Conservation (phyloP, 2,329 filamentous ascomycete species). For the Cytospora piceicola region DNA sequence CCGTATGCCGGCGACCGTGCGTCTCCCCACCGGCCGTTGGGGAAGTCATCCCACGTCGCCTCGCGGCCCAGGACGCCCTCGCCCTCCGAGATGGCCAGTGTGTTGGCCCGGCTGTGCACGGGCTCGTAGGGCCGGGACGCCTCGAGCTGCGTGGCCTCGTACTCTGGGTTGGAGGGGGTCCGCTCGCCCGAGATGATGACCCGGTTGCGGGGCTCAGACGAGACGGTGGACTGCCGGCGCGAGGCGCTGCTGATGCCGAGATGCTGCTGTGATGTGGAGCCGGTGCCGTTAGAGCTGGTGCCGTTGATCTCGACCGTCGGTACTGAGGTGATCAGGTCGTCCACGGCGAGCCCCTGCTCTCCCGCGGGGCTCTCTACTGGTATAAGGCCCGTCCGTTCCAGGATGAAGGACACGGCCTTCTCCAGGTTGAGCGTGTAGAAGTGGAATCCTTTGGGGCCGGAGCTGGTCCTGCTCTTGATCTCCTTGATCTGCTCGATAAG, state of each 20-base stretch:
- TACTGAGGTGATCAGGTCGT: slow-evolving; percentile 50
- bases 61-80: slow-evolving; percentile 87
- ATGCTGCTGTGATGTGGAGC: slow-evolving; percentile 31
- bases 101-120: slow-evolving; percentile 79
- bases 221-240: slow-evolving; percentile 75
- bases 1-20: slow-evolving; percentile 91
- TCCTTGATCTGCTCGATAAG: slow-evolving; percentile 77
- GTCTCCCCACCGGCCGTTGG: slow-evolving; percentile 94
- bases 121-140: slow-evolving; percentile 75
- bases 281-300: slow-evolving; percentile 42
- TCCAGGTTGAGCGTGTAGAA: slow-evolving; percentile 98
- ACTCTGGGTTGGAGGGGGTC: slow-evolving; percentile 62
- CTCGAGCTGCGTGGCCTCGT: slow-evolving; percentile 76
- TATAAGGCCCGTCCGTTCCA: slow-evolving; percentile 85
- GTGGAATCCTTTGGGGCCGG: slow-evolving; percentile 79
- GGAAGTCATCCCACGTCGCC: slow-evolving; percentile 98
- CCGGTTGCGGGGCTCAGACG: slow-evolving; percentile 84
- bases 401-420: slow-evolving; percentile 91
- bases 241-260: slow-evolving; percentile 33
- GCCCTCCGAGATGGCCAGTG: slow-evolving; percentile 91
- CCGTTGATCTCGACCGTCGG: slow-evolving; percentile 59
- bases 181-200: slow-evolving; percentile 73
- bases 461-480: slow-evolving; percentile 56
- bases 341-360: slow-evolving; percentile 52
- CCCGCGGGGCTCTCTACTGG: slow-evolving; percentile 55